Evolutionary conservation across 2,329 filamentous ascomycete species (phyloP).

Genomic region (Aspergillus hiratsukae): DNA sequence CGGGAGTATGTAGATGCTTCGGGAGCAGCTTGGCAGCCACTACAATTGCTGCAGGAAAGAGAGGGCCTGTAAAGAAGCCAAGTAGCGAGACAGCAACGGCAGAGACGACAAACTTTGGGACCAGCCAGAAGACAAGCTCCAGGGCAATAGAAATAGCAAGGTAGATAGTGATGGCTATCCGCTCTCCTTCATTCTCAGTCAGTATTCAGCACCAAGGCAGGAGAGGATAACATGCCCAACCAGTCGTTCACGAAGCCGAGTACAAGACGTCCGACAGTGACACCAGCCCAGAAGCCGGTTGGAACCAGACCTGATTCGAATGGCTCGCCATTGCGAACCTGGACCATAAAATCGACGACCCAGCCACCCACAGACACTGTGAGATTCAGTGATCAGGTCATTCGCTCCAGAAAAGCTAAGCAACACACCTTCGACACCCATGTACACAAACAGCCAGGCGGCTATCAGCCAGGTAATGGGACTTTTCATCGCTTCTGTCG

Average conservation of each 20-base stretch:
- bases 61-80: slow-evolving; percentile 69
- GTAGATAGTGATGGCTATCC: slow-evolving; percentile 55
- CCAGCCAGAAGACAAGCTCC: slow-evolving; percentile 70
- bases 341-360: slow-evolving; percentile 76
- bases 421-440: slow-evolving; percentile 62
- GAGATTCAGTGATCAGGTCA: neutral
- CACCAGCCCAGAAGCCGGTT: slow-evolving; percentile 72
- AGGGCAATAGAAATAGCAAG: slow-evolving; percentile 56
- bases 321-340: slow-evolving; percentile 57
- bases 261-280: slow-evolving; percentile 64
- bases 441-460: slow-evolving; percentile 49
- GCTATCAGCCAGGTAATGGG: slow-evolving; percentile 9
- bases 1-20: slow-evolving; percentile 62
- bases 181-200: slow-evolving; percentile 58
- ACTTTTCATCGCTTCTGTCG: slow-evolving; percentile 6
- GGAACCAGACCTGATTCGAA: slow-evolving; percentile 65
- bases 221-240: slow-evolving; percentile 51
- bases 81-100: slow-evolving; percentile 44
- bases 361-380: slow-evolving; percentile 47
- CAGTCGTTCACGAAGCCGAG: slow-evolving; percentile 61
- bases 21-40: slow-evolving; percentile 66
- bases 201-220: slow-evolving; percentile 42
- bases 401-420: neutral
- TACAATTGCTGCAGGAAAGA: slow-evolving; percentile 67
- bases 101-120: slow-evolving; percentile 65